phyloP scores from a whole-genome alignment of 192 early-diverging fungal species.

The Coemansia sp. region DNA sequence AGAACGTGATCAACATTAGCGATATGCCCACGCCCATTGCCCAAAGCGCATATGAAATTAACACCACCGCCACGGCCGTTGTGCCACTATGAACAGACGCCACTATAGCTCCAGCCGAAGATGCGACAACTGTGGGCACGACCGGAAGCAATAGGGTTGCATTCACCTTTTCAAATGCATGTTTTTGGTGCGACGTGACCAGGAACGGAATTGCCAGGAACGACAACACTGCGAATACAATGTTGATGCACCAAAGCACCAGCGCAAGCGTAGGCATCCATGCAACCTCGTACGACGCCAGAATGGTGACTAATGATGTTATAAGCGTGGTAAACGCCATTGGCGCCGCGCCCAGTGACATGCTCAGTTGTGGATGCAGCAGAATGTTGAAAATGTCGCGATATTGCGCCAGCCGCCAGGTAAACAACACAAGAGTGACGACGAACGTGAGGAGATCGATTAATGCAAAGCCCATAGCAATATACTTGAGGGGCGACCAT shows the following conservation, averaged over 20 bases:
- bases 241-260: constrained; percentile 49
- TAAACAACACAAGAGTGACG: constrained; percentile 24
- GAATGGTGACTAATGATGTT: constrained; percentile 27
- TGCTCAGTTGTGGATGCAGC: constrained; percentile 52
- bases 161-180: constrained; percentile 45
- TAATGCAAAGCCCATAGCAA: constrained; percentile 41
- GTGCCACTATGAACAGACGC: constrained; percentile 20
- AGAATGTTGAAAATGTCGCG: constrained; percentile 49
- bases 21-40: constrained; percentile 51
- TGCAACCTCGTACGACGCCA: constrained; percentile 9
- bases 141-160: constrained; percentile 54
- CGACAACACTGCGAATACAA: constrained; percentile 36
- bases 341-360: constrained; percentile 55
- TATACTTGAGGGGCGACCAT: constrained; percentile 35
- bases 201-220: constrained; percentile 47
- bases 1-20: constrained; percentile 49
- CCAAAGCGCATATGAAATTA: constrained; percentile 52
- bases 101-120: constrained; percentile 42
- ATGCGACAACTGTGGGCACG: constrained; percentile 54
- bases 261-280: constrained; percentile 49
- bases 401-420: constrained; percentile 29
- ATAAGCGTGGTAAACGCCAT: constrained; percentile 56
- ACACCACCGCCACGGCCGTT: constrained; percentile 24
- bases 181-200: constrained; percentile 45
- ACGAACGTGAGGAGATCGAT: constrained; percentile 45